Percentiles rank a stretch among this genome's conserved stretches.
Evolutionary conservation across 2,329 filamentous ascomycete genomes (phyloP).

Genomic region (Acrocalymma vagum): DNA sequence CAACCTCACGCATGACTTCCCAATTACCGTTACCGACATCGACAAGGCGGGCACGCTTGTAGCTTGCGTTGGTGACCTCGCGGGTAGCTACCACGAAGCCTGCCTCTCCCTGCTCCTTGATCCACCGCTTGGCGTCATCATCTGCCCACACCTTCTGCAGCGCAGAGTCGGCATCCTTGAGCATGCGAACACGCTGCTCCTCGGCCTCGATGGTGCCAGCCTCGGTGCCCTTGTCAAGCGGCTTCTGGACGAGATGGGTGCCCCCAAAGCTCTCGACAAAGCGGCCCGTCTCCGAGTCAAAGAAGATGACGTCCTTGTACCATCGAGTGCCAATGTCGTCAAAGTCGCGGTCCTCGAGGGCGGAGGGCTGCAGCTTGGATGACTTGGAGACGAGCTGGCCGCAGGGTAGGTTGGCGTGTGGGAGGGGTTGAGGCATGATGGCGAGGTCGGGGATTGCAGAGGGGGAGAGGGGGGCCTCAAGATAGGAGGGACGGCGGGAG

Average conservation of each 20-base stretch:
- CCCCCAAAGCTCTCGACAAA: constrained; percentile 42
- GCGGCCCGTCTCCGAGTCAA: constrained; percentile 27
- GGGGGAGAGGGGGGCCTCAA: constrained; percentile 37
- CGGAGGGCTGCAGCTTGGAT: constrained; percentile 36
- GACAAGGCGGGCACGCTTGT: constrained; percentile 42
- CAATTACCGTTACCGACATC: constrained; percentile 38
- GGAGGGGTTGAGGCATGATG: constrained; percentile 40
- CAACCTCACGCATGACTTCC: constrained; percentile 42
- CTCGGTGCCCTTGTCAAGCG: constrained; percentile 31
- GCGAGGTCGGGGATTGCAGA: constrained; percentile 42
- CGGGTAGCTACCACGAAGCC: constrained; percentile 43
- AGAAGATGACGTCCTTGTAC: constrained; percentile 48
- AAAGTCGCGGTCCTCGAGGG: constrained; percentile 43
- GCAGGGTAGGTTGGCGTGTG: constrained; percentile 33
- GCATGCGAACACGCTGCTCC: constrained; percentile 38
- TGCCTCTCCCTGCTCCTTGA: constrained; percentile 36
- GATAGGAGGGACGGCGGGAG: constrained; percentile 35
- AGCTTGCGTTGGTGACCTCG: constrained; percentile 43
- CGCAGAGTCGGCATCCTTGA: constrained; percentile 38
- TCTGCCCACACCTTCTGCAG: constrained; percentile 36
- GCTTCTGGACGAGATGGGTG: constrained; percentile 38
- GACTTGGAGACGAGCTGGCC: constrained; percentile 42
- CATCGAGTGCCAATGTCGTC: constrained; percentile 44
- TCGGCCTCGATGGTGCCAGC: constrained; percentile 46
- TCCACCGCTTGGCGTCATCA: constrained; percentile 33